Base-by-base conservation (phyloP, 257 asterid species). In the Petunia secreta region DNA sequence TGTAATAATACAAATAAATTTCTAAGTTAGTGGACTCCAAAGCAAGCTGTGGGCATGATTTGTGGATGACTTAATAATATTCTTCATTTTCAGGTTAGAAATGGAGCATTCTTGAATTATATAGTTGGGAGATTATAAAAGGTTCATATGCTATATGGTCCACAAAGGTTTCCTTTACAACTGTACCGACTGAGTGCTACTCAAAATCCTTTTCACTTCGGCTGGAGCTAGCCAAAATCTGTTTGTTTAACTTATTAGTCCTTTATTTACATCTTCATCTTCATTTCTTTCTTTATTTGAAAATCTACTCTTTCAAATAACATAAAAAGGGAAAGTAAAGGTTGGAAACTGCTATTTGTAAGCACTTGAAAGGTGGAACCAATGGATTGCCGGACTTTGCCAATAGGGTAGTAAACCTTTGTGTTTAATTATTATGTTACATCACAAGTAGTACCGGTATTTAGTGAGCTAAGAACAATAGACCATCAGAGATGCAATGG, bases 71-170 rank as follows among this genome's bases (percentile, higher is more conserved):
- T 68, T 52, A 52, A 52, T 52, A 14, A 52, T 52, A 52, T 44
- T 44, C 4, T 16, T 44, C n/a, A 68, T 68, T 44, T 68, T 68
- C 41, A 68, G 58, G n/a, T 40, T 16, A 43, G 58, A 16, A 68
- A 67, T 68, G 55, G 55, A 43, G 39, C 43, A 43, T 67, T n/a
- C 39, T 43, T 68, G 55, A 68, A 68, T 43, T 68, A n/a, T 68
- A 43, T n/a, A 68, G 76, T 68, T 68, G 57, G 76, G 76, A n/a
- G 57, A 68, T 68, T 46, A 43, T 9, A 68, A 68, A 67, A 68
- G 37, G 55, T 36, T 37, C 69, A 63, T 37, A 13, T 37, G 75
- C 54, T 68, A 44, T 68, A 44, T 44, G 76, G 76, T 68, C 76
- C 76, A 68, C 58, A 68, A 68, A 68, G 11, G n/a, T 8, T 25